Evolutionary conservation across 176 grass and related monocot genomes (phyloP), one percentile per base, ranked within the genome.

Genomic region (Neostapfia colusana): DNA sequence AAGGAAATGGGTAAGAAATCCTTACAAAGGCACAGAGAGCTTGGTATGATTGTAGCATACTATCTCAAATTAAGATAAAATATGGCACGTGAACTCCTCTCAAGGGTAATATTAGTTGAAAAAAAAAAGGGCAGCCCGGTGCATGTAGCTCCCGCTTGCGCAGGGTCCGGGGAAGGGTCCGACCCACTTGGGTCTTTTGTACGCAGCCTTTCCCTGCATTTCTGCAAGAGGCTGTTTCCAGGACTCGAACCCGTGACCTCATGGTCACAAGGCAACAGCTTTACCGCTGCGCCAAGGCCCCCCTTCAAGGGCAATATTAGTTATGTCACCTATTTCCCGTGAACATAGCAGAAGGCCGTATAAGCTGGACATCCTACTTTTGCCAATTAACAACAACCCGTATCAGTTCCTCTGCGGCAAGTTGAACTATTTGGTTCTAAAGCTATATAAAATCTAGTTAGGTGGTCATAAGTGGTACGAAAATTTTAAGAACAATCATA

Each of bases 331-430:
- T 60, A 69, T 39, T 60, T 49, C 49, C 27, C 14, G 39, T 46
- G 12, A 46, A 46, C 4, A 46, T 46, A 15, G 15, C 44, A 46
- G 13, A 46, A 46, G 12, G 12, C 44, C 13, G 68, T 72, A 64
- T 10, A 51, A 31, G 13, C 35, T 10, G 58, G 44, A 73, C n/a
- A 64, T 65, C 35, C 46, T 6, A 26, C 51, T 81, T 53, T 25
- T 12, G 21, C 43, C 21, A 14, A 54, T 73, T 50, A 63, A 73
- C 23, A 14, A 51, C 49, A 51, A 51, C 6, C 49, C 17, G 1
- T 7, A 48, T 48, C 49, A 20, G 49, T 81, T 69, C 25, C 63
- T 56, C 58, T 57, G 26, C 71, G 57, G 48, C 46, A 73, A 23
- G 21, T 59, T 25, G 23, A 72, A 73, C 44, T 62, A 49, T 76